phyloP scores from a whole-genome alignment of 129 eudicot genomes.

The carrot (Daucus carota) region DNA sequence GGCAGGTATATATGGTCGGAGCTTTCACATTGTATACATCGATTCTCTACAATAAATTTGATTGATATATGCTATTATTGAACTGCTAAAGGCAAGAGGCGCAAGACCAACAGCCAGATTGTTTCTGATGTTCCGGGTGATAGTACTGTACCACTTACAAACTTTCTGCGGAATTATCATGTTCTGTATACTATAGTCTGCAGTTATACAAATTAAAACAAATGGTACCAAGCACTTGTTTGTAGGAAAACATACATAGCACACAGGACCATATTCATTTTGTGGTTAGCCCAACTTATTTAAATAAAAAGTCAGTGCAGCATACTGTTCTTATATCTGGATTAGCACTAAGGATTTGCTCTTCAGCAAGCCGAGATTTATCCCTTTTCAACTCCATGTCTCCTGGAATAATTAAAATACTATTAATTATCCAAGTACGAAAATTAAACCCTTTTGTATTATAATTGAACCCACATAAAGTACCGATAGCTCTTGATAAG shows the following conservation, averaged over 20 bases:
- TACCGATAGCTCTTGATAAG: conserved; percentile 87
- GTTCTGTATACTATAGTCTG: neutral
- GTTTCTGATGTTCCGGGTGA: neutral
- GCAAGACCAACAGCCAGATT: neutral
- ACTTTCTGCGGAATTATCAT: neutral
- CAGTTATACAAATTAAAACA: neutral
- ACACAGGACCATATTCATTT: neutral
- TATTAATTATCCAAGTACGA: conserved; percentile 2
- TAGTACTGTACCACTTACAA: neutral
- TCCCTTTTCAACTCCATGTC: conserved; percentile 80
- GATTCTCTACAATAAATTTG: neutral
- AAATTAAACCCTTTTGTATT: neutral
- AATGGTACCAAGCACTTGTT: neutral
- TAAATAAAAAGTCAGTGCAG: conserved; percentile 9
- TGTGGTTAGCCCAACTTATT: neutral
- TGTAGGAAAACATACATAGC: neutral
- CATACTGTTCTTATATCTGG: conserved; percentile 72
- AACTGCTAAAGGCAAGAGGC: neutral
- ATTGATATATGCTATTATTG: neutral
- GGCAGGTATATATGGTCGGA: neutral
- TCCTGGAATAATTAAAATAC: conserved; percentile 40
- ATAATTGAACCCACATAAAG: neutral
- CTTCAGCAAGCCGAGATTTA: conserved; percentile 67
- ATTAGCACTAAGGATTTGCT: conserved; percentile 75
- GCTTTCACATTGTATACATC: neutral